Evolutionary conservation across 139 green algal species (phyloP).

Genomic region (Zygnema circumcarinatum): DNA sequence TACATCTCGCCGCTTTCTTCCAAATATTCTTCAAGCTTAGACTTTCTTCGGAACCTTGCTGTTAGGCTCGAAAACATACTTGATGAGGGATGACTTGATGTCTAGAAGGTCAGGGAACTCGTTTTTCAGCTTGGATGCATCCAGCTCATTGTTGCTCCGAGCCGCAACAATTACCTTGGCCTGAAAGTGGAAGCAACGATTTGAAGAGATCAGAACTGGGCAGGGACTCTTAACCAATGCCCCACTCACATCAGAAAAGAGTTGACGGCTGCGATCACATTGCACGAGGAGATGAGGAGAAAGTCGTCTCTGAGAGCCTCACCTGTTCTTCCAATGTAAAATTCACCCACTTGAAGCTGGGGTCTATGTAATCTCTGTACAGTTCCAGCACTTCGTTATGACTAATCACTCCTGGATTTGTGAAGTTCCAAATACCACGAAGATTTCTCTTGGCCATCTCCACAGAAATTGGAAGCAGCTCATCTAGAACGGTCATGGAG

Average conservation of each 20-base stretch:
- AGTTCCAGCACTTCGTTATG: conserved; percentile 97
- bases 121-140: conserved; percentile 79
- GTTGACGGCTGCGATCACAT: background rate
- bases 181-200: conserved; percentile 86
- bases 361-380: conserved; percentile 95
- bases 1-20: background rate
- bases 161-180: conserved; percentile 96
- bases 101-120: conserved; percentile 90
- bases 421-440: conserved; percentile 95
- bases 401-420: conserved; percentile 93
- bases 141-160: conserved; percentile 95
- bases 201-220: too few species aligned
- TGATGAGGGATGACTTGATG: conserved; percentile 92
- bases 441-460: conserved; percentile 89
- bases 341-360: conserved; percentile 86
- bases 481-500: conserved; percentile 95
- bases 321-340: conserved; percentile 63
- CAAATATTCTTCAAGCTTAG: background rate
- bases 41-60: conserved; percentile 33
- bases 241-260: background rate
- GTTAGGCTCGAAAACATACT: conserved; percentile 82
- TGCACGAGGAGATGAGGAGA: background rate
- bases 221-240: too few species aligned
- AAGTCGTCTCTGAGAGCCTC: background rate
- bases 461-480: conserved; percentile 90